A percentile compares a stretch with the other conserved stretches of the same genome.
phyloP scores from a whole-genome alignment of 164 flowering plant species.

The Pachysandra terminalis region DNA sequence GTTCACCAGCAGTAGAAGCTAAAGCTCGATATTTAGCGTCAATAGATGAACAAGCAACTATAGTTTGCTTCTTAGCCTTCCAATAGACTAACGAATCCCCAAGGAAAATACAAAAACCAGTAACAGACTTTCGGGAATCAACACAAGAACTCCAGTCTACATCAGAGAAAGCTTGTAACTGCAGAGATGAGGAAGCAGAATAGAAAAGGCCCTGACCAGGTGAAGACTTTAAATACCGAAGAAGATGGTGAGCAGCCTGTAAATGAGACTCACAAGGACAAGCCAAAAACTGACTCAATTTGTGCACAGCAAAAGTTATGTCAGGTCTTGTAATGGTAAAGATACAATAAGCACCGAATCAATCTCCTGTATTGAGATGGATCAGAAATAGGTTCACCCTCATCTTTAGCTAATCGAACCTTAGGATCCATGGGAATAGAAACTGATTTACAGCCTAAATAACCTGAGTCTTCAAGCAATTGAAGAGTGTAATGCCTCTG shows the following conservation, averaged over 20 bases:
- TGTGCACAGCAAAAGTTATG: background rate
- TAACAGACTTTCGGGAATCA: background rate
- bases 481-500: background rate
- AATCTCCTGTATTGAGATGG: background rate
- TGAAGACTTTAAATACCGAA: background rate
- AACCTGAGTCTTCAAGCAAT: background rate
- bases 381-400: background rate
- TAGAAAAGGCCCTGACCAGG: background rate
- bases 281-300: background rate
- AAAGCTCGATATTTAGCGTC: background rate
- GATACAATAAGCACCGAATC: background rate
- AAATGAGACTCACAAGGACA: background rate
- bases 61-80: background rate
- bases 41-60: background rate
- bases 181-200: background rate
- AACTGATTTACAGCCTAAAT: background rate
- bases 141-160: background rate
- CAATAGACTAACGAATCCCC: background rate
- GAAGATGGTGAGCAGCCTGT: background rate
- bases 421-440: background rate
- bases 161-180: background rate
- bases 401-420: background rate
- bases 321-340: background rate
- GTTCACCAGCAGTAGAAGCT: no score
- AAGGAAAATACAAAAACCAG: no score